Evolutionary conservation across 352 stramenopile species (phyloP).

Genomic region (Globisporangium lucens): DNA sequence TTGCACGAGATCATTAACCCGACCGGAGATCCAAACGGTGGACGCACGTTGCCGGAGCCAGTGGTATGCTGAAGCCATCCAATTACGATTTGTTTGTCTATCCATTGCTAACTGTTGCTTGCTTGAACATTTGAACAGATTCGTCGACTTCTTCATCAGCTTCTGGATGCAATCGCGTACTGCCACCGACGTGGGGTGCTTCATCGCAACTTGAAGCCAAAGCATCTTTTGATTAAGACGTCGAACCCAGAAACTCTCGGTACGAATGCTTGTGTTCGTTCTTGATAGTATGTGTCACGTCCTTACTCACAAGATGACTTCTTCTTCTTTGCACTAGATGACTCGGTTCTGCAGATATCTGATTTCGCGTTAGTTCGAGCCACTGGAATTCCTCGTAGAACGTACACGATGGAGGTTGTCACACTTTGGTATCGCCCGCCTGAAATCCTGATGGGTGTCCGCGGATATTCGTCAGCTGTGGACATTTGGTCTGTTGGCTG

Average conservation of each 20-base stretch:
- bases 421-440: slow-evolving; percentile 90
- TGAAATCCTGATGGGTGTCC: slow-evolving; percentile 88
- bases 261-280: slow-evolving; percentile 18
- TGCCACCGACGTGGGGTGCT: slow-evolving; percentile 86
- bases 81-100: not conserved
- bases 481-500: slow-evolving; percentile 95
- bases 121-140: slow-evolving; percentile 33
- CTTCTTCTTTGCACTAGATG: slow-evolving; percentile 24
- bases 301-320: not conserved
- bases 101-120: not conserved
- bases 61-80: slow-evolving; percentile 40
- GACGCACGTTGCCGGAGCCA: slow-evolving; percentile 65
- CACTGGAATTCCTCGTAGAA: slow-evolving; percentile 81
- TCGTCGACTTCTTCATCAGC: slow-evolving; percentile 77
- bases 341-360: slow-evolving; percentile 77
- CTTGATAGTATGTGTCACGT: not conserved
- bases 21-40: slow-evolving; percentile 75
- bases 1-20: slow-evolving; percentile 91
- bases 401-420: slow-evolving; percentile 90
- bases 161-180: slow-evolving; percentile 86
- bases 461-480: slow-evolving; percentile 81
- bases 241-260: slow-evolving; percentile 54
- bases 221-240: slow-evolving; percentile 86
- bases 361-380: slow-evolving; percentile 89
- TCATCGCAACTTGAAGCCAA: slow-evolving; percentile 89